phyloP scores from a whole-genome alignment of 2,329 filamentous ascomycete species.

The Cladophialophora exuberans region DNA sequence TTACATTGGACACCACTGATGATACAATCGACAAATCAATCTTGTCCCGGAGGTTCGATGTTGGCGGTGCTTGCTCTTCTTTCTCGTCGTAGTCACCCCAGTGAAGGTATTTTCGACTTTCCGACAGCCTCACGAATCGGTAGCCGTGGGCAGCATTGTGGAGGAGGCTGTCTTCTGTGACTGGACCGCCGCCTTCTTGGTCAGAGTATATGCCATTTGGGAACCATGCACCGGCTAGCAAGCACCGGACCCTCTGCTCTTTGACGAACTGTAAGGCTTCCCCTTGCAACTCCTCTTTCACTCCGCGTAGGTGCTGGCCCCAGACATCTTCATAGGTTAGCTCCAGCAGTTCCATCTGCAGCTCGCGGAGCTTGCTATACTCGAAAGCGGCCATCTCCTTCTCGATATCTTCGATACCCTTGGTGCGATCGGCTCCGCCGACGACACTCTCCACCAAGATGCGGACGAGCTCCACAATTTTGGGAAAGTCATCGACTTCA shows the following conservation, averaged over 20 bases:
- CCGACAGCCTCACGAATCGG: conserved; percentile 85
- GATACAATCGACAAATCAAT: conserved; percentile 86
- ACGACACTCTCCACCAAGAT: conserved; percentile 90
- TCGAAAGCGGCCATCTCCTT: conserved; percentile 87
- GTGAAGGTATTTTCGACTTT: conserved; percentile 87
- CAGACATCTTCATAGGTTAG: conserved; percentile 92
- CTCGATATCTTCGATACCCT: conserved; percentile 84
- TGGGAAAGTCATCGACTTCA: conserved; percentile 83
- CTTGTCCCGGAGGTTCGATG: conserved; percentile 35
- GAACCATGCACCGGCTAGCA: conserved; percentile 91
- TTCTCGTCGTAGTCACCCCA: conserved; percentile 80
- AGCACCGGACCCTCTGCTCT: conserved; percentile 88
- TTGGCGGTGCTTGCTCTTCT: conserved; percentile 61
- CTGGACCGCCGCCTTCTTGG: conserved; percentile 42
- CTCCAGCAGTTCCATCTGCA: conserved; percentile 93
- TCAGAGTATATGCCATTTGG: conserved; percentile 55
- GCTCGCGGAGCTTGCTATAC: conserved; percentile 72
- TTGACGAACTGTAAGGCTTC: conserved; percentile 96
- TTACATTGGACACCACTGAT: conserved; percentile 90
- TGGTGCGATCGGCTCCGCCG: conserved; percentile 77
- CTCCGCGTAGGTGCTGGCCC: conserved; percentile 85
- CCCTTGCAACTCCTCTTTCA: conserved; percentile 87
- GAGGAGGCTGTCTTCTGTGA: conserved; percentile 39
- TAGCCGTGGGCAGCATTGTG: conserved; percentile 61
- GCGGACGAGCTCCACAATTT: conserved; percentile 86